These are phyloP conservation scores for Pseudonitzschia multistriata DNA, from an alignment of 108 stramenopile species.

Conservation along the genomic window DNA sequence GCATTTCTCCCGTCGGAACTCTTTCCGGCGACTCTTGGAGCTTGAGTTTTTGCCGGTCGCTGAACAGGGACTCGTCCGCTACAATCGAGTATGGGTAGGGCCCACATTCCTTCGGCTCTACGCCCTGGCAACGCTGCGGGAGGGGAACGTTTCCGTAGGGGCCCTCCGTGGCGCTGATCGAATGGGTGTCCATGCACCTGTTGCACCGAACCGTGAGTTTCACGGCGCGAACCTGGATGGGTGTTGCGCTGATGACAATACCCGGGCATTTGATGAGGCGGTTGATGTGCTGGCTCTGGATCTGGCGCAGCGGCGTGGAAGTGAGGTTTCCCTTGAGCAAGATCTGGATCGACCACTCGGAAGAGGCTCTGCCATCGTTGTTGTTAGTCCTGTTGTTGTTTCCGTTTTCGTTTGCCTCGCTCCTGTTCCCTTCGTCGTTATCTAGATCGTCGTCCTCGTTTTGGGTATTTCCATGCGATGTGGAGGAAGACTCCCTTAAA, in stretches of 20 bases:
- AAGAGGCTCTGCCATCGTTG: conserved; percentile 15
- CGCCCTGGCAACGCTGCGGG: conserved; percentile 54
- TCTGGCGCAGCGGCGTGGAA: conserved; percentile 78
- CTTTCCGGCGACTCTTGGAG: conserved; percentile 94
- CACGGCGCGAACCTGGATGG: conserved; percentile 82
- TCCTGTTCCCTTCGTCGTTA: not conserved
- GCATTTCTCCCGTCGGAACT: conserved; percentile 97
- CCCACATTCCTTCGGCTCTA: conserved; percentile 76
- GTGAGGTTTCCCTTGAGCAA: conserved; percentile 70
- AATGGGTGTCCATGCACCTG: conserved; percentile 71
- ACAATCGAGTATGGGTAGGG: conserved; percentile 82
- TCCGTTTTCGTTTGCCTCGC: conserved; percentile 10
- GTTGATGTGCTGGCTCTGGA: conserved; percentile 94
- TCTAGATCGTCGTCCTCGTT: conserved; percentile 23
- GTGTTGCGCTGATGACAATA: conserved; percentile 90
- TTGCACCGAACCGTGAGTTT: conserved; percentile 81
- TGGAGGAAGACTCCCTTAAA: conserved; percentile 1
- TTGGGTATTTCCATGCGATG: conserved; percentile 2
- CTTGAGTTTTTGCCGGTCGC: conserved; percentile 96
- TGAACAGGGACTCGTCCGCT: conserved; percentile 89
- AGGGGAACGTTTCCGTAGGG: conserved; percentile 57
- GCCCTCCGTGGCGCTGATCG: conserved; percentile 48
- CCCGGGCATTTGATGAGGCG: conserved; percentile 91
- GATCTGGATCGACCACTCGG: conserved; percentile 65
- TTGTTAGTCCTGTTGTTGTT: conserved; percentile 3